Evolutionary conservation across 2,329 filamentous ascomycete genomes (phyloP).

Genomic region (Nothophoma quercina): DNA sequence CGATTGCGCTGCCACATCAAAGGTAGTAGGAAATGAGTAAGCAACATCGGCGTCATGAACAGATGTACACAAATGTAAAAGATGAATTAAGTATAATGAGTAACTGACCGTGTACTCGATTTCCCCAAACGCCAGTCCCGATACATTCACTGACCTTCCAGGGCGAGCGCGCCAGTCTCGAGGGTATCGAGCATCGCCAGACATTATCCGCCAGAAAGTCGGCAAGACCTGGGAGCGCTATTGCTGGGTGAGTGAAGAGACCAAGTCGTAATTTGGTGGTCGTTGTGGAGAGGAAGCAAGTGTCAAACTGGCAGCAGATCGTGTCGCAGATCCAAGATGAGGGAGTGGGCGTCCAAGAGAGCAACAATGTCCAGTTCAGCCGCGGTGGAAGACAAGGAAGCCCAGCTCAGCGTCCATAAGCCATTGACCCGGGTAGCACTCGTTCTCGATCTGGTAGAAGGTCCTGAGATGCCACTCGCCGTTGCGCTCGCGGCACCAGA

Average conservation of each 20-base stretch:
- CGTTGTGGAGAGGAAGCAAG: neutral
- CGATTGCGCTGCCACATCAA: neutral
- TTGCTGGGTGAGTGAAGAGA: neutral
- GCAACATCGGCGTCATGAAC: neutral
- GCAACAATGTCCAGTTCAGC: conserved; percentile 13
- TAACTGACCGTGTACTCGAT: neutral
- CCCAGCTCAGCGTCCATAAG: conserved; percentile 44
- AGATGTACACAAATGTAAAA: neutral
- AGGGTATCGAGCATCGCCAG: neutral
- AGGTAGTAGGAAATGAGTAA: neutral
- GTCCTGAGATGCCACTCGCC: conserved; percentile 47
- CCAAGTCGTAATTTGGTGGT: neutral
- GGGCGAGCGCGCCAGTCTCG: neutral
- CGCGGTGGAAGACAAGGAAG: conserved; percentile 44
- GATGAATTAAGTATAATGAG: neutral
- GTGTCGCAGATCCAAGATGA: neutral
- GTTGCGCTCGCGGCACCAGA: conserved; percentile 49
- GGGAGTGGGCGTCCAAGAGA: neutral
- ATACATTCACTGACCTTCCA: neutral
- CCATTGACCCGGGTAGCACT: conserved; percentile 49
- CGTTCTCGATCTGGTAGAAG: conserved; percentile 50
- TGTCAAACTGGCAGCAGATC: neutral
- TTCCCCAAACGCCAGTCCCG: neutral
- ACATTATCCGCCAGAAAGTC: neutral
- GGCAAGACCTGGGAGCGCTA: no score